phyloP scores from a whole-genome alignment of 768 basidiomycete species.

The Boletus speciosus region DNA sequence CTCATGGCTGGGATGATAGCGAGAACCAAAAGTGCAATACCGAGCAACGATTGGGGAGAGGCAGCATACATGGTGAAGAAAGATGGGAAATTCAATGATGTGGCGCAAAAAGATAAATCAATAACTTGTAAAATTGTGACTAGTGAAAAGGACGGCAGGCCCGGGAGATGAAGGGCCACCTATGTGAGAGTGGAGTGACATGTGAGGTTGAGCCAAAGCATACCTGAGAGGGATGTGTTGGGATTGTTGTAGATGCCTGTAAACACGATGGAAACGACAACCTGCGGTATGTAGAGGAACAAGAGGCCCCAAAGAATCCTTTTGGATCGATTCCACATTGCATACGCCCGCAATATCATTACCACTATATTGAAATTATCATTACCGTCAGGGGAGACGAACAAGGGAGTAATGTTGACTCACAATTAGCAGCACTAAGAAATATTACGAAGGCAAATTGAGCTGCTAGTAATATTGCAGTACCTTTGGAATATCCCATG shows the following conservation, averaged over 20 bases:
- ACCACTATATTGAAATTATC: neutral
- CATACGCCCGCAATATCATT: neutral
- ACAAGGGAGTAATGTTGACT: neutral
- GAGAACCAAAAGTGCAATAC: no score
- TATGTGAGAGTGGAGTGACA: neutral
- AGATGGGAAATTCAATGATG: no score
- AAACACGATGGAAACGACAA: neutral
- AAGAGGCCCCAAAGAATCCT: neutral
- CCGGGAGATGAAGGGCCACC: neutral
- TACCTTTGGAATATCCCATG: neutral
- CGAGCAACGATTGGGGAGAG: no score
- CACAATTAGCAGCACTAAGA: neutral
- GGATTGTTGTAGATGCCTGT: neutral
- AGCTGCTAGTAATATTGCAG: no score
- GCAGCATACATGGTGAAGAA: no score
- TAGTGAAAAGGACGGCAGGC: neutral
- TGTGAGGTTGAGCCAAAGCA: no score
- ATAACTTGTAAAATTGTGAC: neutral
- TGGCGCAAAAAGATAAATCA: neutral
- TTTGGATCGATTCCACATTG: neutral
- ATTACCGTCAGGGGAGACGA: neutral
- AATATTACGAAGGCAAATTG: neutral
- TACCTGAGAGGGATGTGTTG: neutral
- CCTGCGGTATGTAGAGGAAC: neutral
- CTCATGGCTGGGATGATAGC: no score